Conservation (phyloP, 2,329 filamentous ascomycete species). For the Shiraia bambusicola region DNA sequence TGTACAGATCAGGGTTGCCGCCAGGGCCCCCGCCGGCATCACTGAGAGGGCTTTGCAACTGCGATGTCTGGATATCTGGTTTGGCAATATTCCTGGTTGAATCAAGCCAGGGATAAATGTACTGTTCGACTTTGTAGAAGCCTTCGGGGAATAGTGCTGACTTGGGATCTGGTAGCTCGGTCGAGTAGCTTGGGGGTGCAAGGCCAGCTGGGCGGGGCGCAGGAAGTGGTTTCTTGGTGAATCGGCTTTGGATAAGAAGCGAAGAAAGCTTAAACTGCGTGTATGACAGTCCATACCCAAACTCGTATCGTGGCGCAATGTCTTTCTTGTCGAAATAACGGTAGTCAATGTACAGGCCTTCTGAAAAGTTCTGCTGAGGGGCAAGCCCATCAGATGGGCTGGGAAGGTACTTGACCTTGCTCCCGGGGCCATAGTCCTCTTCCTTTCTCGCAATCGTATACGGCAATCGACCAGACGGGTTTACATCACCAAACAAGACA, state of each 20-base stretch:
- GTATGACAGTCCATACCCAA: constrained; percentile 84
- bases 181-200: constrained; percentile 51
- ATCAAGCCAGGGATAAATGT: constrained; percentile 71
- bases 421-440: constrained; percentile 74
- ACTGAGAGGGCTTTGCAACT: constrained; percentile 59
- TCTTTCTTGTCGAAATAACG: constrained; percentile 78
- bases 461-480: constrained; percentile 78
- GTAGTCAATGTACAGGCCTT: constrained; percentile 88
- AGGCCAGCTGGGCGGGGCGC: constrained; percentile 39
- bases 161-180: constrained; percentile 56
- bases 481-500: constrained; percentile 75
- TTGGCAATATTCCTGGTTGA: constrained; percentile 52
- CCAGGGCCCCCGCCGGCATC: constrained; percentile 68
- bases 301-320: constrained; percentile 77
- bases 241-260: constrained; percentile 47
- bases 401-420: constrained; percentile 67
- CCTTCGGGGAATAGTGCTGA: constrained; percentile 62
- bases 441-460: constrained; percentile 80
- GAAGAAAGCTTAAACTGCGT: constrained; percentile 68
- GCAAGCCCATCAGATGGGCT: constrained; percentile 59
- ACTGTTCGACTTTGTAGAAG: constrained; percentile 65
- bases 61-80: constrained; percentile 52
- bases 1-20: constrained; percentile 68
- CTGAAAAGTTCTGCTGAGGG: constrained; percentile 79
- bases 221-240: constrained; percentile 47